These are phyloP conservation scores for Talaromyces stipitatus DNA, from an alignment of 495 filamentous ascomycete species.

Conservation along the genomic window DNA sequence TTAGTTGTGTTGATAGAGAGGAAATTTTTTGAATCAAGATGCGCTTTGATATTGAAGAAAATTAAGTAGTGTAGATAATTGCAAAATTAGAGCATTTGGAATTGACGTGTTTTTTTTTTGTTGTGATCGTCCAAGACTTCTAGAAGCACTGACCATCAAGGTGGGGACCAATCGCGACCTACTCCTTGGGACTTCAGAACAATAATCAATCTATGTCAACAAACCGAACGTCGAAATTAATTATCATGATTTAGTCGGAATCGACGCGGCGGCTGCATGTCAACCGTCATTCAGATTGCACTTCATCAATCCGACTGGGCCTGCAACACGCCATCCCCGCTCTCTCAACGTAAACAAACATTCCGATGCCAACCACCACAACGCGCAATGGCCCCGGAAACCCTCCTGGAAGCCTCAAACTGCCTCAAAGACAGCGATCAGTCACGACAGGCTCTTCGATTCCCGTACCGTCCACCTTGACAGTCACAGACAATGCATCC, in stretches of 20 bases:
- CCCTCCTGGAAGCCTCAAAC: not conserved
- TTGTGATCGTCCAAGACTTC: not conserved
- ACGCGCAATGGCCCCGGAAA: not conserved
- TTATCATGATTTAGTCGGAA: not conserved
- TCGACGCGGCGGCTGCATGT: not conserved
- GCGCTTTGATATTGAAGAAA: too few relatives aligned
- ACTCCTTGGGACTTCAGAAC: not conserved
- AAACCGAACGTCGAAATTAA: not conserved
- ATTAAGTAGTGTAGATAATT: too few relatives aligned
- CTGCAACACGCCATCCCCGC: not conserved
- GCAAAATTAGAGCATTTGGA: too few relatives aligned
- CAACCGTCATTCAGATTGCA: not conserved
- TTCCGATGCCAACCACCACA: not conserved
- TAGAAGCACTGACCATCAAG: not conserved
- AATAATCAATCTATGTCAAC: not conserved
- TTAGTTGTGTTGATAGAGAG: slow-evolving; percentile 7
- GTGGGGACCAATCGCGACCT: not conserved
- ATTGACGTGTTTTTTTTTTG: not conserved
- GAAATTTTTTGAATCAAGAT: too few relatives aligned
- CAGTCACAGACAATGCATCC: not conserved
- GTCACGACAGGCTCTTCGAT: not conserved
- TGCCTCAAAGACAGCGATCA: not conserved
- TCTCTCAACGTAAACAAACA: not conserved
- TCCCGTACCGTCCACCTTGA: not conserved
- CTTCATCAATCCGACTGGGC: not conserved